A percentile compares a stretch with the other conserved stretches of the same genome.
These are phyloP conservation scores for Naegleria lovaniensis DNA, from an alignment of 208 protist genomes.

Conservation along the genomic window DNA sequence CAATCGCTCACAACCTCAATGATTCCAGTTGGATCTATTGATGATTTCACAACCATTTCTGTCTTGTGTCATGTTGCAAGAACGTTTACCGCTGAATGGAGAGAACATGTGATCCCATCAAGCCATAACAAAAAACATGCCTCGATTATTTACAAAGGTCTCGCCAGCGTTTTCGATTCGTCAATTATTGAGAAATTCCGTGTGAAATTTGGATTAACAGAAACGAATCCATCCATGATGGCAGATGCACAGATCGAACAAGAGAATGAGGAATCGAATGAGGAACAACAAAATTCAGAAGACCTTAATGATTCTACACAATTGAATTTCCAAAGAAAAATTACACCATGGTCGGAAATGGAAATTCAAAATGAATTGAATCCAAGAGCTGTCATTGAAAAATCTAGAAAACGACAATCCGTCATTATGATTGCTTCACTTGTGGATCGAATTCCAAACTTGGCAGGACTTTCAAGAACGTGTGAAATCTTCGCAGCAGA, in stretches of 20 bases:
- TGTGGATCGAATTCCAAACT: slow-evolving; percentile 74
- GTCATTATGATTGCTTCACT: slow-evolving; percentile 70
- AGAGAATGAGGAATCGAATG: background rate
- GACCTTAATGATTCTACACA: background rate
- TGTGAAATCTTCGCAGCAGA: slow-evolving; percentile 74
- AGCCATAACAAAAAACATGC: background rate
- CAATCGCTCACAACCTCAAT: background rate
- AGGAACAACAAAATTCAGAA: background rate
- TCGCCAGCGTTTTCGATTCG: background rate
- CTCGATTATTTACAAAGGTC: background rate
- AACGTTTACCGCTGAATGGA: background rate
- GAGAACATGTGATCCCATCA: background rate
- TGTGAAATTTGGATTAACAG: background rate
- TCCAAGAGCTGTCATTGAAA: slow-evolving; percentile 53
- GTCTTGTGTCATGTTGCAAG: background rate
- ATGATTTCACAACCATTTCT: background rate
- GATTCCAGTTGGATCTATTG: background rate
- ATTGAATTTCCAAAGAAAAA: slow-evolving; percentile 69
- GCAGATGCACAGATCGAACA: background rate
- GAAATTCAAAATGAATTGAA: slow-evolving; percentile 77
- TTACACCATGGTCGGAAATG: slow-evolving; percentile 69
- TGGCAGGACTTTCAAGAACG: slow-evolving; percentile 74
- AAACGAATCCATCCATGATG: too few species aligned
- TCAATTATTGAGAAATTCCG: background rate
- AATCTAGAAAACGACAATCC: slow-evolving; percentile 48